Evolutionary conservation across 2,329 filamentous ascomycete genomes (phyloP).

Genomic region (Colletotrichum tanaceti): DNA sequence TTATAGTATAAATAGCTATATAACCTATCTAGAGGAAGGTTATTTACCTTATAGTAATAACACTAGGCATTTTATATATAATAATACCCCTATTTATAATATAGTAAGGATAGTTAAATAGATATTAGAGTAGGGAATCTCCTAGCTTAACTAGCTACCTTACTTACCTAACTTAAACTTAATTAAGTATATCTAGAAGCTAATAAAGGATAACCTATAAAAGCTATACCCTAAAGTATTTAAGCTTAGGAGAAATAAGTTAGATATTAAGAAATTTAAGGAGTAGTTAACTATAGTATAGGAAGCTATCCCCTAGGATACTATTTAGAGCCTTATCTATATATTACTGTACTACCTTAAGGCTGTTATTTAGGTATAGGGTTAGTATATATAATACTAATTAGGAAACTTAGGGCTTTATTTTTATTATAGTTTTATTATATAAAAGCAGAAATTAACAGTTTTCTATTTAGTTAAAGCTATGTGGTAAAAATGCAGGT

Average conservation of each 20-base stretch:
- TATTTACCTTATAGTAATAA: too few relatives aligned
- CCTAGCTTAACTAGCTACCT: too few relatives aligned
- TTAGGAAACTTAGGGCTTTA: neutral
- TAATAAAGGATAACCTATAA: neutral
- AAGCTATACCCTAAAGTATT: neutral
- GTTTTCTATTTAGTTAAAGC: neutral
- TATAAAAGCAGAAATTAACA: neutral
- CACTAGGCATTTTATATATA: too few relatives aligned
- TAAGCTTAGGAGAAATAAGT: neutral
- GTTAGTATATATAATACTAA: neutral
- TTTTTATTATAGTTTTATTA: neutral
- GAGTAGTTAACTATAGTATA: neutral
- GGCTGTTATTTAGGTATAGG: neutral
- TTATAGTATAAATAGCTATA: too few relatives aligned
- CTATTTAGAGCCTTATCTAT: neutral
- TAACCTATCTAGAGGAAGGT: too few relatives aligned
- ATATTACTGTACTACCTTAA: neutral
- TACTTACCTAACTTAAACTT: too few relatives aligned
- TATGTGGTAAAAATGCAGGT: neutral
- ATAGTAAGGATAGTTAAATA: too few relatives aligned
- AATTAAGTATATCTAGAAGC: neutral
- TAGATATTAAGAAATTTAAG: neutral
- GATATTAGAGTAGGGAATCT: too few relatives aligned
- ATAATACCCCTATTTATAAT: too few relatives aligned
- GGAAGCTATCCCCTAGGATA: neutral